Conservation (phyloP, 257 asterid species). For the Mitragyna speciosa region DNA sequence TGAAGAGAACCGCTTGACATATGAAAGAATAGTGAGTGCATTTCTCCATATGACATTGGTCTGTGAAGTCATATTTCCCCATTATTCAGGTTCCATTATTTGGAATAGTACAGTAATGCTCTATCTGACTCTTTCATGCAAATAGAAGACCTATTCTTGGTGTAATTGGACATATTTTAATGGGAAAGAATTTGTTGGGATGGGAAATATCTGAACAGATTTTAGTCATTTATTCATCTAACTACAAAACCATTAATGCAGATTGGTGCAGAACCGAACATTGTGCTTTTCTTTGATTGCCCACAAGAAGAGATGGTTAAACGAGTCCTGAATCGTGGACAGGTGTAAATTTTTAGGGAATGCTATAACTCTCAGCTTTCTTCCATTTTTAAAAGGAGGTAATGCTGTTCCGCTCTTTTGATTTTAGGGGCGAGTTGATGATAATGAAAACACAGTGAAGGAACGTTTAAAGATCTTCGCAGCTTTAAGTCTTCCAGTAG, state of each 20-base stretch:
- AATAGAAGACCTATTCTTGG: background rate
- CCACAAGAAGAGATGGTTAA: constrained; percentile 89
- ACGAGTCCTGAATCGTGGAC: constrained; percentile 81
- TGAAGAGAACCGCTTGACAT: constrained; percentile 85
- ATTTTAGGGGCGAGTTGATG: constrained; percentile 87
- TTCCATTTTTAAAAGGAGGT: constrained; percentile 13
- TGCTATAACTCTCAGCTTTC: constrained; percentile 10
- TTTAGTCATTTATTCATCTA: background rate
- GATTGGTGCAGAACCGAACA: constrained; percentile 83
- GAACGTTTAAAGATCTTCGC: constrained; percentile 73
- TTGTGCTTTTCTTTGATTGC: constrained; percentile 92
- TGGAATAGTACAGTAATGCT: constrained; percentile 5
- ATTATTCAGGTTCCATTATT: constrained; percentile 14
- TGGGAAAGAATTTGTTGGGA: background rate
- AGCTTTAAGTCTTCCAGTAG: constrained; percentile 77
- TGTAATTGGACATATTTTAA: background rate
- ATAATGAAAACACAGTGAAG: constrained; percentile 79
- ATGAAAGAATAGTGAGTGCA: constrained; percentile 73
- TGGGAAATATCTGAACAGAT: background rate
- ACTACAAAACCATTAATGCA: constrained; percentile 35
- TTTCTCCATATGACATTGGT: constrained; percentile 23
- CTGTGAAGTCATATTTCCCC: constrained; percentile 3
- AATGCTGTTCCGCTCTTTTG: constrained; percentile 16
- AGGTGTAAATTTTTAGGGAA: constrained; percentile 8
- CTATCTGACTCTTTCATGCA: background rate